Evolutionary conservation across 768 basidiomycete genomes (phyloP).

Genomic region (Grammothele lineata): DNA sequence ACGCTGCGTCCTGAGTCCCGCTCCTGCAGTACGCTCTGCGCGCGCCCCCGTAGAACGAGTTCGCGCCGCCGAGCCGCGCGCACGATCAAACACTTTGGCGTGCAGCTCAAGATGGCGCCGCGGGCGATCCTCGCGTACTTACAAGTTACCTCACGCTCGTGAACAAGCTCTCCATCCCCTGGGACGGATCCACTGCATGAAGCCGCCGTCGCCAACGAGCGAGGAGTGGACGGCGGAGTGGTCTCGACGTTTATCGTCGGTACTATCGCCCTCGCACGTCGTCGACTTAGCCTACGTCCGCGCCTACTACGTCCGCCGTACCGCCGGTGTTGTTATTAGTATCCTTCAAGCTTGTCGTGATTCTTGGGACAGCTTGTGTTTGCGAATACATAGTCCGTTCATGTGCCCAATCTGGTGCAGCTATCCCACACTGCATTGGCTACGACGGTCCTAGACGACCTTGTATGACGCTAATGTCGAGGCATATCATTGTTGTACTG

Average conservation of each 20-base stretch:
- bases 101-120: conserved; percentile 40
- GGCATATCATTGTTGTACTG: too few relatives aligned
- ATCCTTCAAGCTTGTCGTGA: too few relatives aligned
- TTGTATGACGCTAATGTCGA: too few relatives aligned
- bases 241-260: conserved; percentile 23
- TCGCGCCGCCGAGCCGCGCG: conserved; percentile 31
- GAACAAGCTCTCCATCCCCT: conserved; percentile 21
- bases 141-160: conserved; percentile 44
- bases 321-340: too few relatives aligned
- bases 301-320: too few relatives aligned
- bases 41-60: conserved; percentile 54
- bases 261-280: too few relatives aligned
- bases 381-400: too few relatives aligned
- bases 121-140: conserved; percentile 67
- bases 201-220: conserved; percentile 28
- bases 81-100: conserved; percentile 17
- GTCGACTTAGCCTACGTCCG: too few relatives aligned
- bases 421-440: too few relatives aligned
- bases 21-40: conserved; percentile 56
- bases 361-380: too few relatives aligned
- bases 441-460: too few relatives aligned
- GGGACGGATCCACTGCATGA: conserved; percentile 22
- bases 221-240: conserved; percentile 72
- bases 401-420: too few relatives aligned
- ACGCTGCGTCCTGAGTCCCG: not conserved